Evolutionary conservation across 192 early-diverging fungal genomes (phyloP), one percentile per base, ranked within the genome.

Genomic region (Coemansia brasiliensis): DNA sequence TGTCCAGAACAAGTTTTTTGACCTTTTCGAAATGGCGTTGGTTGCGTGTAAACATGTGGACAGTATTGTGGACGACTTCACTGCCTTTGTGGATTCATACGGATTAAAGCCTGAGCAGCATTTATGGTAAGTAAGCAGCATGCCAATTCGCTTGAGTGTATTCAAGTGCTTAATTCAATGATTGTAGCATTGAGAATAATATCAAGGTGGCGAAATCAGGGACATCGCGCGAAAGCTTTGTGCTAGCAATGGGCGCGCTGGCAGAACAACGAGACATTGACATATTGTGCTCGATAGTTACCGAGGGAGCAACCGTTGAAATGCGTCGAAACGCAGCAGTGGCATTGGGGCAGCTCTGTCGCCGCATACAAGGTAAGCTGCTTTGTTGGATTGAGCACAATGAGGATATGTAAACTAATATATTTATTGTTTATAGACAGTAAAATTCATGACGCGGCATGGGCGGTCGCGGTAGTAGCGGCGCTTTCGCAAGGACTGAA

Each of bases 401-500:
- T 44, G 18, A 10, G 18, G n/a, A 10, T 22, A n/a, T n/a, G n/a
- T n/a, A 21, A 11, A 42, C 3, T n/a, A 51, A 51, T 7, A 18
- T 25, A 51, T 35, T 35, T 35, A 35, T 35, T 35, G 32, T 7
- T n/a, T 32, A 11, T 58, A 58, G 37, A 24, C 53, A 35, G n/a
- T 25, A 49, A 13, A 20, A 22, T 27, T 12, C 7, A 29, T 39
- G 26, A 17, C 4, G 17, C 12, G 22, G 24, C 43, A 40, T 45
- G 57, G 40, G 61, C 61, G 51, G 41, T 42, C 17, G 52, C 59
- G 43, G 56, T 59, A 21, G 22, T 90, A 1, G 49, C 78, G 5
- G 74, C 85, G 10, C 78, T 91, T 45, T 60, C 87, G 17, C 69
- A 52, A 1, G 91, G 89, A 3, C 71, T 96, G 37, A 69, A 87